Base-by-base conservation (phyloP, 495 filamentous ascomycete species). In the Penicillium coprophilum region DNA sequence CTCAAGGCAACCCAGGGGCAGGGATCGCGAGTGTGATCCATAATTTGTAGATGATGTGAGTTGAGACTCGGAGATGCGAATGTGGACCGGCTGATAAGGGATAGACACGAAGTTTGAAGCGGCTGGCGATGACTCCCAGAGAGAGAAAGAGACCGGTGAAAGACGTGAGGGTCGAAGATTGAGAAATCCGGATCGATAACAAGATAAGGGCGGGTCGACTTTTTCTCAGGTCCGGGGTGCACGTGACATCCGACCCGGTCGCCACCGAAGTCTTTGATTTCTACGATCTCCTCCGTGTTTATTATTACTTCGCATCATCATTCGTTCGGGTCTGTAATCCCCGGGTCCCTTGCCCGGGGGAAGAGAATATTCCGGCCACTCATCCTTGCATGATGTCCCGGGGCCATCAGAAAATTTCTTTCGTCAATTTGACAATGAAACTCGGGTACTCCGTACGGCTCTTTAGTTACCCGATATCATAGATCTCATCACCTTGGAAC, bases 1-100 rank as follows among this genome's bases (percentile, higher is more conserved):
- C 89, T 96, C 57, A 97, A 82, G 55, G 92, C 86, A 63, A 97
- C 93, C 90, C 90, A 97, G 39, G 95, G 94, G 71, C 94, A 97
- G 51, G 93, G 93, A 76, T 97, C 94, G 74, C 94, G 80, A 45
- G 89, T 86, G 77, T 97, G 93, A 85, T 98, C 94, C 89, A 96
- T 96, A 38, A 49, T 64, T 58, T 41, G 39, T 51, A 6, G 38
- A n/a, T 7, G 6, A 46, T 17, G 10, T 27, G 38, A 11, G 15
- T 44, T 45, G 23, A 4, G 23, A 46, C 23, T 46, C 44, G 44
- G 13, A 24, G 17, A 20, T 38, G 7, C 3, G 17, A 38, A 38
- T 6, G n/a, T n/a, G 15, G 34, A 38, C 17, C 15, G 34, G 15
- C 34, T 9, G 34, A 17, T 1, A 8, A 17, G 34, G 17, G 6